Base-by-base conservation (phyloP, 208 protist species). In the Crithidia bombi region DNA sequence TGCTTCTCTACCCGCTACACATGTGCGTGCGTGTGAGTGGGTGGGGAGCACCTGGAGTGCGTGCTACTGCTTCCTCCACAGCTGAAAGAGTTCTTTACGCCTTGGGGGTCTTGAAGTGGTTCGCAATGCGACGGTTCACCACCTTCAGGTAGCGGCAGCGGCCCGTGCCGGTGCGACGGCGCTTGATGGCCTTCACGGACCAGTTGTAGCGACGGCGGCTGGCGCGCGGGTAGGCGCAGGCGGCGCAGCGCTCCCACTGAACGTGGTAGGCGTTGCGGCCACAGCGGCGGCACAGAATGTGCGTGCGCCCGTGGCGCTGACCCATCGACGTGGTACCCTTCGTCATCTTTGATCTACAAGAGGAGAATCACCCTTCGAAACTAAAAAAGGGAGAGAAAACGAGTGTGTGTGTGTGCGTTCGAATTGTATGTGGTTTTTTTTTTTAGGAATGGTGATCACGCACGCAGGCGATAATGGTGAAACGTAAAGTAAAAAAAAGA, bases 271-370 rank as follows among this genome's bases (percentile, higher is more conserved):
- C 86, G 69, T 97, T 90, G 56, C 86, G 77, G 54, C 98, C 98
- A 85, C 99, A 99, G 79, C 99, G 92, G 66, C 90, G 83, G 95
- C 99, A 99, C 61, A 98, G 79, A 65, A 94, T 98, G 94, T 99
- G 99, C 61, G 97, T 96, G 87, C 89, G 91, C 78, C 87, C 86
- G 74, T 93, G 89, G 87, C 92, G 90, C 89, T 92, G 83, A 67
- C 92, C 92, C 91, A 87, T 86, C 30, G 88, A 94, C 6, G 91
- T 96, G 70, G 91, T 96, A 91, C 91, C 91, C 83, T 96, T 96
- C 47, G 88, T 94, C 91, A 96, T 96, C 35, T 54, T 63, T 14
- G 41, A 58, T 32, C n/a, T 46, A 54, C 26, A 73, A 51, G 54
- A 75, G 36, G 70, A 62, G 36, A 78, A 36, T 63, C 39, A 64